These are phyloP conservation scores for Rhexocercosporidium sp. DNA, from an alignment of 2,329 filamentous ascomycete species.

Conservation along the genomic window DNA sequence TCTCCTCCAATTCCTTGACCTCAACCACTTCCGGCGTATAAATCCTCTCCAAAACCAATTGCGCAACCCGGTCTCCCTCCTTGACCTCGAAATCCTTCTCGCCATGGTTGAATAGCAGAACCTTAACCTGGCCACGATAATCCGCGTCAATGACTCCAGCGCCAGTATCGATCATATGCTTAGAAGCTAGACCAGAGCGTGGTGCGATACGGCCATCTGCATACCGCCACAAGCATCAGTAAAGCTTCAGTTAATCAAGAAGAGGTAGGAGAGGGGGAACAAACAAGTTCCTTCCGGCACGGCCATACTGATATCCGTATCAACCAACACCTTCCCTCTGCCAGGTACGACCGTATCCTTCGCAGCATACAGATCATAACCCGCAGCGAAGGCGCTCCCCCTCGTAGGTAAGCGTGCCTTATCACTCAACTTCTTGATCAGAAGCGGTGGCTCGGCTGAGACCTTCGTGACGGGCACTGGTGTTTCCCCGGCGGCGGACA, in stretches of 20 bases:
- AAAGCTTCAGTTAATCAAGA: neutral
- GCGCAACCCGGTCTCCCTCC: slow-evolving; percentile 88
- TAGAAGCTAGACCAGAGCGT: slow-evolving; percentile 86
- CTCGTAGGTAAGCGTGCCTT: slow-evolving; percentile 84
- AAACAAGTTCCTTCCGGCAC: slow-evolving; percentile 89
- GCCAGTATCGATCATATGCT: slow-evolving; percentile 95
- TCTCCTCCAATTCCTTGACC: slow-evolving; percentile 86
- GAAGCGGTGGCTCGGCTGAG: slow-evolving; percentile 35
- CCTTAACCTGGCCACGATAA: slow-evolving; percentile 92
- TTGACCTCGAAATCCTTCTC: slow-evolving; percentile 82
- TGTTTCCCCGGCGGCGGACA: slow-evolving; percentile 15
- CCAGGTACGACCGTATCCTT: slow-evolving; percentile 77
- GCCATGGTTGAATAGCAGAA: slow-evolving; percentile 91
- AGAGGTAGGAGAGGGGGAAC: slow-evolving; percentile 43
- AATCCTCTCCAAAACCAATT: slow-evolving; percentile 93
- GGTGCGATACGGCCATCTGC: slow-evolving; percentile 88
- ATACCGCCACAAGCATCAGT: neutral
- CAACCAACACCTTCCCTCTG: slow-evolving; percentile 82
- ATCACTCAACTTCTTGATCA: slow-evolving; percentile 83
- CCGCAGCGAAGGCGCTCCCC: slow-evolving; percentile 87
- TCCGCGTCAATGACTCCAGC: slow-evolving; percentile 98
- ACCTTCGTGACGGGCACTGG: slow-evolving; percentile 27
- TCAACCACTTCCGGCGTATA: slow-evolving; percentile 92
- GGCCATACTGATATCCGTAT: slow-evolving; percentile 90
- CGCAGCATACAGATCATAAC: slow-evolving; percentile 90